Base-by-base conservation (phyloP, 805 yeast genomes). In the Candida jianshihensis region DNA sequence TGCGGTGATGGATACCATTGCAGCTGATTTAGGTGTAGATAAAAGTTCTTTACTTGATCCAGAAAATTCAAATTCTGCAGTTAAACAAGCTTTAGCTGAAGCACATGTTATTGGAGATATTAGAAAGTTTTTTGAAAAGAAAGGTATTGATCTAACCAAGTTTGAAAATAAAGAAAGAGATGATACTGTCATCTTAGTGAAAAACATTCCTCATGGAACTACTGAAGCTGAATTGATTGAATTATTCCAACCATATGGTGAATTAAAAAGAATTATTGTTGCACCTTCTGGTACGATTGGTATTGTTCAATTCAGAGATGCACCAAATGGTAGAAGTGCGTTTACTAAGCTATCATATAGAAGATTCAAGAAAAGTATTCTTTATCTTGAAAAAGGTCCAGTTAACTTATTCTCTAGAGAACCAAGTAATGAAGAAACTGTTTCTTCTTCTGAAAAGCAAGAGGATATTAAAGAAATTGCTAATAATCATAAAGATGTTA, bases 221-320 rank as follows among this genome's bases (percentile, higher is more conserved):
- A 75, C 85, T 1, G 64, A 70, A 14, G 83, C 77, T 40, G 97
- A 92, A 48, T 57, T 92, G 21, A 79, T 87, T 17, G 96, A 86
- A 42, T 55, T 90, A 51, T 92, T 92, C 51, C 60, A 81, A 3
- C 80, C 79, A 26, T 78, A 74, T 59, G 98, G 98, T 36, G 81
- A 81, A 44, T 52, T 92, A 19, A 78, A 76, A 44, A 71, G 96
- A 48, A 68, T 88, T 14, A 61, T 92, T 43, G 84, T 92, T 87
- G 98, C 98, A 13, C 96, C 96, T 6, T 83, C 94, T 6, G 97
- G 97, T 9, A 88, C 96, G 0, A 87, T 92, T 49, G 97, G 97
- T 11, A 83, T 92, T 53, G 79, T 92, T 9, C 96, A 90, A 60
- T 89, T 79, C 60, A 70, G 88, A 50, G 90, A 84, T 56, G 63